phyloP scores from a whole-genome alignment of 495 filamentous ascomycete genomes.

The Acidomyces sp. region DNA sequence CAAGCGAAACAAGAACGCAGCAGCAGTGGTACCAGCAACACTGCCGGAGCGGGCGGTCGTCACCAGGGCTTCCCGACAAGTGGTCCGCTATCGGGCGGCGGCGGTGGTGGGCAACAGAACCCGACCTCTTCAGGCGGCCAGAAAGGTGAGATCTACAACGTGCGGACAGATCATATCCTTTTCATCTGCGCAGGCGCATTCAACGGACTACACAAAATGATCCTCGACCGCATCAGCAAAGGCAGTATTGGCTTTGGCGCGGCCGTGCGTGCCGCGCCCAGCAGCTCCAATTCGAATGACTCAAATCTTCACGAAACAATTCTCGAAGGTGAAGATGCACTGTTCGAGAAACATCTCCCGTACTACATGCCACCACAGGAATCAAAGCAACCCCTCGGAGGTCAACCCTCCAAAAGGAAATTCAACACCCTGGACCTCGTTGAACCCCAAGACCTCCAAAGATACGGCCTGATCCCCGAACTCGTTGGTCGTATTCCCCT shows the following conservation, averaged over 20 bases:
- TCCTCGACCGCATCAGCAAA: constrained; percentile 72
- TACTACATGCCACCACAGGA: constrained; percentile 37
- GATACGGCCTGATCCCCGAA: constrained; percentile 89
- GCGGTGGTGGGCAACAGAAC: constrained; percentile 7
- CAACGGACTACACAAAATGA: constrained; percentile 77
- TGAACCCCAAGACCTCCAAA: constrained; percentile 71
- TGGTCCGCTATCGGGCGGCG: constrained; percentile 35
- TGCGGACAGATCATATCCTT: constrained; percentile 89
- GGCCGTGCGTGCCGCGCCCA: constrained; percentile 41
- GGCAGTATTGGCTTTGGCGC: constrained; percentile 90
- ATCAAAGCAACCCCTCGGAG: constrained; percentile 1
- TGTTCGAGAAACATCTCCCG: constrained; percentile 57
- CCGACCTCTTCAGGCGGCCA: constrained; percentile 21
- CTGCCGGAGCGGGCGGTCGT: constrained; percentile 2
- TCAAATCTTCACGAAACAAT: constrained; percentile 34
- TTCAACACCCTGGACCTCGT: constrained; percentile 75
- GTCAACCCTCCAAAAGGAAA: constrained; percentile 30
- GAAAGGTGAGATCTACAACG: constrained; percentile 77
- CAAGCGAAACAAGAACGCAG: constrained; percentile 65
- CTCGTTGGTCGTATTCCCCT: constrained; percentile 84
- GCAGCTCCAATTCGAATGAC: constrained; percentile 26
- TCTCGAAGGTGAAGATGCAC: constrained; percentile 36
- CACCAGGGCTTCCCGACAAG: constrained; percentile 29
- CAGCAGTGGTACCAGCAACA: neutral
- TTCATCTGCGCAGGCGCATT: constrained; percentile 96